These are phyloP conservation scores for Colletotrichum shisoi DNA, from an alignment of 2,329 filamentous ascomycete genomes.

Conservation along the genomic window DNA sequence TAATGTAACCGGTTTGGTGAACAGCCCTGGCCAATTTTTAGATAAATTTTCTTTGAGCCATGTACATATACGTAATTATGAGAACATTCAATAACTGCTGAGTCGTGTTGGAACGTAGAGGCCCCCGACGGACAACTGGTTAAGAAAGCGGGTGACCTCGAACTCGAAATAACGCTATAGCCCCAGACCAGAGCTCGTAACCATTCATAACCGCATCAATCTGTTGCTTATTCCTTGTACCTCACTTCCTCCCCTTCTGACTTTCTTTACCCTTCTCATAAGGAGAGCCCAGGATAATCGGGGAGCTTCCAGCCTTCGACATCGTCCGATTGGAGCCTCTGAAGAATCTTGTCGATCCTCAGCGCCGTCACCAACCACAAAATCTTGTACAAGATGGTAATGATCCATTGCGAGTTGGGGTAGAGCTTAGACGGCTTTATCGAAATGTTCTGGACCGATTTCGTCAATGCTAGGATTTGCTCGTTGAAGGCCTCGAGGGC, in stretches of 20 bases:
- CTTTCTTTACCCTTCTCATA: neutral
- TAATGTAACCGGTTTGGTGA: too few species aligned
- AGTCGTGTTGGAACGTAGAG: neutral
- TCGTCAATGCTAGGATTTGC: slow-evolving; percentile 56
- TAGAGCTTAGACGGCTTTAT: slow-evolving; percentile 6
- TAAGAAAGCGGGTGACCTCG: too few species aligned
- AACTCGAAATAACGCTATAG: too few species aligned
- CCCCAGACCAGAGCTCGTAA: too few species aligned
- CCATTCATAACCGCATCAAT: neutral
- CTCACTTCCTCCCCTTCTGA: neutral
- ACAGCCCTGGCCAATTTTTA: too few species aligned
- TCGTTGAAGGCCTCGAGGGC: slow-evolving; percentile 56
- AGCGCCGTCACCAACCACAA: slow-evolving; percentile 25
- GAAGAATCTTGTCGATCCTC: slow-evolving; percentile 28
- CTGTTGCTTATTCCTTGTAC: too few species aligned
- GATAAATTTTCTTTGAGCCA: too few species aligned
- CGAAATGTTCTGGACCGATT: slow-evolving; percentile 49
- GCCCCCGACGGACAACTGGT: too few species aligned
- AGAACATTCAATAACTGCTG: too few species aligned
- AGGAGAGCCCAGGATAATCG: slow-evolving; percentile 14
- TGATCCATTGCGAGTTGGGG: slow-evolving; percentile 31
- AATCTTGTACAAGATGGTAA: slow-evolving; percentile 26
- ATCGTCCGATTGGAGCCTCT: slow-evolving; percentile 32
- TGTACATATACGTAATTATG: too few species aligned
- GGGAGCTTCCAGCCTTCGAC: slow-evolving; percentile 30